A percentile compares a stretch with the other conserved stretches of the same genome.
Conservation (phyloP, 441 rosid genomes). For the Gossypium lobatum region DNA sequence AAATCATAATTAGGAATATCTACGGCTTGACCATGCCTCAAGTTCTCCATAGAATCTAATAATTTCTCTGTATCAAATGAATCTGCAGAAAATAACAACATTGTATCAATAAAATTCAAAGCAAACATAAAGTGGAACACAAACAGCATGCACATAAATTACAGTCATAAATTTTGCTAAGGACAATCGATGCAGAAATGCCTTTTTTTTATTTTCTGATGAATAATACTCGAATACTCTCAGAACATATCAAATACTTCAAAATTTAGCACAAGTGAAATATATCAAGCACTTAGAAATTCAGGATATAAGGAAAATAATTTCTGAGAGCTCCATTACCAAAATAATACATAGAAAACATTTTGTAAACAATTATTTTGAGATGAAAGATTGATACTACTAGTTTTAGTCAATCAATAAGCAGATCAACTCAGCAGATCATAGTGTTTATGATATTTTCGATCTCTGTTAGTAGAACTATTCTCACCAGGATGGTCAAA, state of each 20-base stretch:
- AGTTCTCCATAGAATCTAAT: slow-evolving; percentile 69
- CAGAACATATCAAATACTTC: neutral
- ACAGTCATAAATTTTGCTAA: neutral
- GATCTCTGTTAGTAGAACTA: slow-evolving; percentile 19
- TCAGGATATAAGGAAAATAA: neutral
- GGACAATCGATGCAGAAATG: neutral
- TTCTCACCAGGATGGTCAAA: slow-evolving; percentile 98
- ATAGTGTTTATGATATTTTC: neutral
- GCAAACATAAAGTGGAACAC: neutral
- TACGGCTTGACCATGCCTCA: slow-evolving; percentile 83
- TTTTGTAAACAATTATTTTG: neutral
- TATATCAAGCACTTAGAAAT: neutral
- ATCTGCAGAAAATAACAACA: slow-evolving; percentile 42
- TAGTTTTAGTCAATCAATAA: neutral
- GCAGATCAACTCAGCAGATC: neutral
- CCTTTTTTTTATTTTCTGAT: neutral
- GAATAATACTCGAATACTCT: neutral
- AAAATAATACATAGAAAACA: neutral
- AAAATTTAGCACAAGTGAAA: neutral
- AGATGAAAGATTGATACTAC: neutral
- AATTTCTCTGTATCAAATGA: slow-evolving; percentile 83
- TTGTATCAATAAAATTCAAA: slow-evolving; percentile 10
- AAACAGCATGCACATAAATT: slow-evolving; percentile 11
- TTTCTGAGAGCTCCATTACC: neutral
- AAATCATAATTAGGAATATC: slow-evolving; percentile 90